These are phyloP conservation scores for Verticillium albo-atrum DNA, from an alignment of 2,329 filamentous ascomycete species.

Conservation along the genomic window DNA sequence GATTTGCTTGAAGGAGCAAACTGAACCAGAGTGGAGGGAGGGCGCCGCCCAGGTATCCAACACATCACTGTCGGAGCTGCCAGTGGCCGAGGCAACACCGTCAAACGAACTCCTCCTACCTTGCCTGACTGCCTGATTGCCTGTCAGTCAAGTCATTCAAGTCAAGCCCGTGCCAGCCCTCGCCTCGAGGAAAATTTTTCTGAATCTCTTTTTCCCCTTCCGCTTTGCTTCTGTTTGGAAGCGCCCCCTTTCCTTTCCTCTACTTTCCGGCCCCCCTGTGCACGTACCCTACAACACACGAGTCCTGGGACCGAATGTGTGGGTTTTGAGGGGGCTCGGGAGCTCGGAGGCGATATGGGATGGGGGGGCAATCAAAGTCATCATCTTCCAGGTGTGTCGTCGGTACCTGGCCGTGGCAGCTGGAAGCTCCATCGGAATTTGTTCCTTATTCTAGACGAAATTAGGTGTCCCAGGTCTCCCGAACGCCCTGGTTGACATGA, in stretches of 20 bases:
- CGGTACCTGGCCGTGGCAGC: neutral
- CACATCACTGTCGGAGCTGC: neutral
- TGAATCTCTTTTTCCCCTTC: neutral
- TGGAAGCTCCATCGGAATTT: neutral
- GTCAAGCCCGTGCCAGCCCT: neutral
- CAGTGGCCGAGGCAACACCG: neutral
- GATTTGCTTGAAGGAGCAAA: neutral
- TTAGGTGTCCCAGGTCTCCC: neutral
- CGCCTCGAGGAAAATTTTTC: conserved; percentile 1
- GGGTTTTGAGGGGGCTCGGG: neutral
- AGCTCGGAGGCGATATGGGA: neutral
- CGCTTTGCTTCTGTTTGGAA: conserved; percentile 4
- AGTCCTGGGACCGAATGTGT: neutral
- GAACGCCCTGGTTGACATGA: neutral
- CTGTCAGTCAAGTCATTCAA: neutral
- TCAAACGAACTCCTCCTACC: neutral
- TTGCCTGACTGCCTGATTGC: neutral
- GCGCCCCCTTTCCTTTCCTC: neutral
- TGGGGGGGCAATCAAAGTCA: neutral
- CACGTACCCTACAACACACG: neutral
- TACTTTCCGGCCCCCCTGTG: neutral
- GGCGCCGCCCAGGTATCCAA: neutral
- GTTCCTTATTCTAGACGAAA: neutral
- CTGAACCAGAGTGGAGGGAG: neutral
- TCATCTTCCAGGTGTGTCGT: neutral